Evolutionary conservation across 345 rosid genomes (phyloP).

Genomic region (Eucalyptus cladocalyx): DNA sequence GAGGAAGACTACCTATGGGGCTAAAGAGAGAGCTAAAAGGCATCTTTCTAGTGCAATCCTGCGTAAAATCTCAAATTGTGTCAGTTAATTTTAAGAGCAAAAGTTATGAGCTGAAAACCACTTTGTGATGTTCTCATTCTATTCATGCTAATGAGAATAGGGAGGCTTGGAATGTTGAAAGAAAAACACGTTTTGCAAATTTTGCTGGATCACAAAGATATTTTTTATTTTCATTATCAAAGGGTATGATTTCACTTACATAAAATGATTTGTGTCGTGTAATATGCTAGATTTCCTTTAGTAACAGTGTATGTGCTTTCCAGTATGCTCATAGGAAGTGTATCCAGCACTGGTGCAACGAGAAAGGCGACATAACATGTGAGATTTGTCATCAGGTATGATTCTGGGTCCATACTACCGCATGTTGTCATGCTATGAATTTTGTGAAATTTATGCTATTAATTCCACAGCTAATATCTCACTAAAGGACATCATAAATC

Average conservation of each 20-base stretch:
- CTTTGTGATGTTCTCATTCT: not conserved
- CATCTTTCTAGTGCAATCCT: not conserved
- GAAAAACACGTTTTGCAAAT: not conserved
- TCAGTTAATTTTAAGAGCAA: not conserved
- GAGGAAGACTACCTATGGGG: not conserved
- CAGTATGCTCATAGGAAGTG: constrained; percentile 93
- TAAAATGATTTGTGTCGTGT: not conserved
- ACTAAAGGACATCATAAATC: not conserved
- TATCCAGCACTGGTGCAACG: constrained; percentile 95
- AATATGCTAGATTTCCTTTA: not conserved
- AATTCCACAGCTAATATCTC: not conserved
- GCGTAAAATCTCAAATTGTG: not conserved
- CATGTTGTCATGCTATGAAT: not conserved
- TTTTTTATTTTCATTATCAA: not conserved
- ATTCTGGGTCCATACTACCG: not conserved
- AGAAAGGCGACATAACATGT: constrained; percentile 80
- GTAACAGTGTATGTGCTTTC: not conserved
- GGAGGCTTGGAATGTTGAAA: not conserved
- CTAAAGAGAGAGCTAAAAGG: not conserved
- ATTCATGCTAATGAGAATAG: not conserved
- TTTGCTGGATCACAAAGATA: not conserved
- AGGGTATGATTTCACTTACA: not conserved
- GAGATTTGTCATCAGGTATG: constrained; percentile 94
- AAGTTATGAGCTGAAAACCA: not conserved
- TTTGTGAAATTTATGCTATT: not conserved